Percentiles rank a stretch among this genome's conserved stretches.
phyloP scores from a whole-genome alignment of 2,329 filamentous ascomycete species.

The Colletotrichum theobromicola region DNA sequence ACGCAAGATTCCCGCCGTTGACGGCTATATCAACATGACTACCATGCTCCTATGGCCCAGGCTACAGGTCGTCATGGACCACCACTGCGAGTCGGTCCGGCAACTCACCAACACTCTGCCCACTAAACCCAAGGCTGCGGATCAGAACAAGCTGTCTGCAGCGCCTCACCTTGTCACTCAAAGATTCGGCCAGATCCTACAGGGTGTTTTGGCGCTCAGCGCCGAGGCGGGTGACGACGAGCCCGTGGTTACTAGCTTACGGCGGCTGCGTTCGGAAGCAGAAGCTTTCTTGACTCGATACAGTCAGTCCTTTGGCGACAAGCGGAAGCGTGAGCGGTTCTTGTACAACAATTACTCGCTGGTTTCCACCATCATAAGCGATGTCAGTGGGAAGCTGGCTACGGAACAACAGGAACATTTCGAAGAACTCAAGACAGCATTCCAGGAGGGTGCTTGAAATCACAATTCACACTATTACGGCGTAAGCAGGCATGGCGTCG shows the following conservation, averaged over 20 bases:
- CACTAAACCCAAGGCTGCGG: conserved; percentile 44
- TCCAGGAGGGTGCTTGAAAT: conserved; percentile 51
- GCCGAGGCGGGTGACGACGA: conserved; percentile 94
- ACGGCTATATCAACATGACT: conserved; percentile 91
- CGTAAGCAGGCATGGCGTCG: conserved; percentile 6
- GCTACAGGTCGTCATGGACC: conserved; percentile 92
- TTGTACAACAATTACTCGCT: conserved; percentile 96
- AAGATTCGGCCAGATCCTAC: conserved; percentile 90
- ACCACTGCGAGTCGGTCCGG: conserved; percentile 87
- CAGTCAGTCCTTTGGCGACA: conserved; percentile 77
- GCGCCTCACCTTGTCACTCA: conserved; percentile 93
- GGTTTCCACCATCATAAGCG: conserved; percentile 89
- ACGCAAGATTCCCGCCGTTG: conserved; percentile 85
- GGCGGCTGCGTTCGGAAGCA: conserved; percentile 78
- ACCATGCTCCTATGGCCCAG: conserved; percentile 97
- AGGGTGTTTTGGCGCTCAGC: conserved; percentile 83
- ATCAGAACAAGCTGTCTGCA: conserved; percentile 67
- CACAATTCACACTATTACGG: neutral
- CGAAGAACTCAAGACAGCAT: conserved; percentile 66
- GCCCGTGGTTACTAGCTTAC: conserved; percentile 82
- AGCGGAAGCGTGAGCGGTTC: conserved; percentile 84
- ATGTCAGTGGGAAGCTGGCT: conserved; percentile 74
- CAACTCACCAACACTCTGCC: conserved; percentile 60
- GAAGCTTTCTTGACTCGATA: conserved; percentile 83
- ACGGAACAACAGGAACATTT: conserved; percentile 79